Evolutionary conservation across 176 grass and related monocot species (phyloP).

Genomic region (Neostapfia colusana): DNA sequence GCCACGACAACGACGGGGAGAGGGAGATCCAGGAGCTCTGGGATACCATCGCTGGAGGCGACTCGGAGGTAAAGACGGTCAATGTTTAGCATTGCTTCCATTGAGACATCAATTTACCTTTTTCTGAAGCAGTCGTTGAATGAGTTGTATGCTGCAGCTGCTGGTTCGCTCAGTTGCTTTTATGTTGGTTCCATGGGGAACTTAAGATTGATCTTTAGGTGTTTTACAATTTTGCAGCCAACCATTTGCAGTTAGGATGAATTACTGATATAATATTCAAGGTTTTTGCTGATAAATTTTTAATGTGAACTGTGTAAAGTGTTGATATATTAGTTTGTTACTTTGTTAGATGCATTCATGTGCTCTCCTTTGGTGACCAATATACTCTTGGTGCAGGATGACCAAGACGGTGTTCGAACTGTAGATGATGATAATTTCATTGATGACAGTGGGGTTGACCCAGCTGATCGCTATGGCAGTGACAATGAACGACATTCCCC

Average conservation of each 20-base stretch:
- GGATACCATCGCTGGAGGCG: conserved; percentile 72
- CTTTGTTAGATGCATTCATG: background rate
- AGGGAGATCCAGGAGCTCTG: conserved; percentile 79
- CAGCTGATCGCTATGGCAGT: conserved; percentile 80
- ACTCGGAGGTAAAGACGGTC: conserved; percentile 58
- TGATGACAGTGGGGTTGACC: conserved; percentile 88
- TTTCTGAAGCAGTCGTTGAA: background rate
- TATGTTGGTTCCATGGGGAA: background rate
- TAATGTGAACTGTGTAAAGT: background rate
- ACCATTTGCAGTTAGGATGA: background rate
- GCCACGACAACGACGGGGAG: conserved; percentile 48
- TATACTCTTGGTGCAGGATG: conserved; percentile 62
- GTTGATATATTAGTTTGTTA: background rate
- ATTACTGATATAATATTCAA: background rate
- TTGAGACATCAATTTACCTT: background rate
- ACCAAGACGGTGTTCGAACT: conserved; percentile 88
- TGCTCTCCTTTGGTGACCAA: background rate
- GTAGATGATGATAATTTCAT: conserved; percentile 97
- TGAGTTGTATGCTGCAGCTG: conserved; percentile 2
- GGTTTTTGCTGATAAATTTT: background rate
- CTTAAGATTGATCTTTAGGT: background rate
- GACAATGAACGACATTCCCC: conserved; percentile 74
- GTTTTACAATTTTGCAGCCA: background rate
- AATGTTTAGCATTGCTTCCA: background rate
- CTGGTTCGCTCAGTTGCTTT: background rate